These are phyloP conservation scores for Phyllosticta ampelicida DNA, from an alignment of 2,329 filamentous ascomycete species.

Conservation along the genomic window DNA sequence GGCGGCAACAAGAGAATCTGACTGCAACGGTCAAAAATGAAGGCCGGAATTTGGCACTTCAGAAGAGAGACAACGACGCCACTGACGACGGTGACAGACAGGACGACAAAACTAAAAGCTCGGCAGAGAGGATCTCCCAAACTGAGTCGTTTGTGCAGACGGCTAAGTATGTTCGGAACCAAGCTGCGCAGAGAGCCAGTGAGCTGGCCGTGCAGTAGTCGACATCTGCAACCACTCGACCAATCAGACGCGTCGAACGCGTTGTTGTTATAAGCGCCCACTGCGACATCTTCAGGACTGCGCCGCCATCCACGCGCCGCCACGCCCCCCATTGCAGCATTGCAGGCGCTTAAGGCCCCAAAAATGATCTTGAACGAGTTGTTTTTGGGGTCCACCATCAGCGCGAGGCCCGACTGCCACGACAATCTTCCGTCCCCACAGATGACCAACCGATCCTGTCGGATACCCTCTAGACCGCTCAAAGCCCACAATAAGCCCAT, in stretches of 20 bases:
- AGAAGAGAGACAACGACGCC: background rate
- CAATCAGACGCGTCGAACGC: conserved; percentile 4
- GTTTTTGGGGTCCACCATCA: background rate
- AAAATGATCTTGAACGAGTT: background rate
- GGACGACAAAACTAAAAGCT: background rate
- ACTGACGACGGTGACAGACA: background rate
- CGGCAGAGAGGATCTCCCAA: background rate
- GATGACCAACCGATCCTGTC: background rate
- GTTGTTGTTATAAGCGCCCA: background rate
- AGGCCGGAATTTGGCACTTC: background rate
- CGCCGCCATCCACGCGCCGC: background rate
- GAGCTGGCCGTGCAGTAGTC: conserved; percentile 8
- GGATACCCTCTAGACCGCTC: background rate
- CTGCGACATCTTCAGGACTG: background rate
- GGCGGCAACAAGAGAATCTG: background rate
- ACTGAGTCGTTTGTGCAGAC: conserved; percentile 10
- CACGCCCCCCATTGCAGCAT: background rate
- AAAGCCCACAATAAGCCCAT: conserved; percentile 7
- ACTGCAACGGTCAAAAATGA: background rate
- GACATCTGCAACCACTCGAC: background rate
- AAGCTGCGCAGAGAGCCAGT: conserved; percentile 8
- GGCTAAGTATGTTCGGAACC: conserved; percentile 9
- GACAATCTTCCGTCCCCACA: background rate
- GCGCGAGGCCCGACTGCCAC: background rate
- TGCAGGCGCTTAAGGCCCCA: background rate